Base-by-base conservation (phyloP, 116 monocot genomes). In the Dioscorea cayenensis region DNA sequence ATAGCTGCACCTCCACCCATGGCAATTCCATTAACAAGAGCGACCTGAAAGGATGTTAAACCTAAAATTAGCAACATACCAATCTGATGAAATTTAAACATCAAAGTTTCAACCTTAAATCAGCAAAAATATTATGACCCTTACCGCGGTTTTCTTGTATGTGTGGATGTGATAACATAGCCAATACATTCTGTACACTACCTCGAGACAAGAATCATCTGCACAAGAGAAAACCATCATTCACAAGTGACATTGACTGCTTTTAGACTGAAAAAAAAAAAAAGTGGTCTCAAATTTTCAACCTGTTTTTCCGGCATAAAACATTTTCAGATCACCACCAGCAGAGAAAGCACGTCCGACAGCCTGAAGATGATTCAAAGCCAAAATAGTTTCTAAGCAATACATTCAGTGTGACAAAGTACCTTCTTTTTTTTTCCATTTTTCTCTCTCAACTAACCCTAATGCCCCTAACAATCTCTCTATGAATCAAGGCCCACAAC, bases 111-210 rank as follows among this genome's bases (percentile, higher is more conserved):
- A 16, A 55, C 55, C 55, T 55, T n/a, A 55, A 55, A 55, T n/a
- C n/a, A 3, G 55, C 3, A 55, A 5, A 5, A 18, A 37, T 19
- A 19, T 51, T 32, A 36, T 75, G 52, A 64, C 2, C 21, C 49
- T 51, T 87, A 96, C 96, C 86, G 49, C 76, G 7, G 84, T 81
- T 71, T 90, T 96, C 86, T 79, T 86, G 63, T 92, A 96, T 28
- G 90, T 92, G 75, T 96, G 92, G 38, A 96, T 85, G 66, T 96
- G 96, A 75, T 96, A 84, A 62, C 96, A 96, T 43, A 96, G 74
- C 96, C 96, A 96, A 63, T 96, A 96, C 92, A 96, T 96, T 76
- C 92, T 84, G 64, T 96, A 96, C 1, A 90, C 96, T 76, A 90
- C 96, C 65, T 96, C 92, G 19, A 92, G 86, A 65, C 82, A 86